A percentile compares a stretch with the other conserved stretches of the same genome.
These are phyloP conservation scores for Penicillium sp. DNA, from an alignment of 2,329 filamentous ascomycete species.

Conservation along the genomic window DNA sequence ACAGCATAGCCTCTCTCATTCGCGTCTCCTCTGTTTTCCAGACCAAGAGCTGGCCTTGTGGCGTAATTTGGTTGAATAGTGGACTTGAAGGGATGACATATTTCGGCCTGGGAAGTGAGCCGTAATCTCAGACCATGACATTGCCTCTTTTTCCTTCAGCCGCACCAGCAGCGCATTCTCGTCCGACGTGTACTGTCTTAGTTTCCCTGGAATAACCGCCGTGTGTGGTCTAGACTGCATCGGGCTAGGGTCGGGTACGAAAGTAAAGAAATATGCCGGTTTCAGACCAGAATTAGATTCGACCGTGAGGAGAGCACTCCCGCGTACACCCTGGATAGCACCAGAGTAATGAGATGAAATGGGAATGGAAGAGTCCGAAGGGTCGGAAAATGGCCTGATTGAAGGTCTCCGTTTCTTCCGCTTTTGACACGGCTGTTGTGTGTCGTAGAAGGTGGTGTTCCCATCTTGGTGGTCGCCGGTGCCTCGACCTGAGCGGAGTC, in stretches of 20 bases:
- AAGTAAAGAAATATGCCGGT: conserved; percentile 16
- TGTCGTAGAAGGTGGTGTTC: conserved; percentile 5
- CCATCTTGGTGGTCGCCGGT: conserved; percentile 1
- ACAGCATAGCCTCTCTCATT: conserved; percentile 5
- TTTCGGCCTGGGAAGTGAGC: conserved; percentile 14
- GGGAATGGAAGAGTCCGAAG: conserved; percentile 5
- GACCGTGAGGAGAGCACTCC: conserved; percentile 10
- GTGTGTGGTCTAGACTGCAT: neutral
- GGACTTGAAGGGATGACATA: conserved; percentile 14
- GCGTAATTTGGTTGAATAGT: conserved; percentile 20
- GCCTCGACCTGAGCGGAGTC: conserved; percentile 5
- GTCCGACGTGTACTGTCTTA: conserved; percentile 11
- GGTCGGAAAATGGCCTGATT: conserved; percentile 5
- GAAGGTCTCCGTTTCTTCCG: conserved; percentile 13
- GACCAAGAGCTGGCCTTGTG: conserved; percentile 6
- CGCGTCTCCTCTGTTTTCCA: conserved; percentile 3
- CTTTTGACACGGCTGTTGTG: conserved; percentile 4
- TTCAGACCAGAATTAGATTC: conserved; percentile 11
- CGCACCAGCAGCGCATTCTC: conserved; percentile 16
- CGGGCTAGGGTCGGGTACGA: conserved; percentile 13
- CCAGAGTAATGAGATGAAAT: conserved; percentile 6
- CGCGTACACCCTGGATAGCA: conserved; percentile 6
- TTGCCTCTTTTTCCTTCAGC: conserved; percentile 19
- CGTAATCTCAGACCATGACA: conserved; percentile 15
- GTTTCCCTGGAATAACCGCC: conserved; percentile 3